Evolutionary conservation across 495 filamentous ascomycete genomes (phyloP).

Genomic region (Tetracladium setigerum): DNA sequence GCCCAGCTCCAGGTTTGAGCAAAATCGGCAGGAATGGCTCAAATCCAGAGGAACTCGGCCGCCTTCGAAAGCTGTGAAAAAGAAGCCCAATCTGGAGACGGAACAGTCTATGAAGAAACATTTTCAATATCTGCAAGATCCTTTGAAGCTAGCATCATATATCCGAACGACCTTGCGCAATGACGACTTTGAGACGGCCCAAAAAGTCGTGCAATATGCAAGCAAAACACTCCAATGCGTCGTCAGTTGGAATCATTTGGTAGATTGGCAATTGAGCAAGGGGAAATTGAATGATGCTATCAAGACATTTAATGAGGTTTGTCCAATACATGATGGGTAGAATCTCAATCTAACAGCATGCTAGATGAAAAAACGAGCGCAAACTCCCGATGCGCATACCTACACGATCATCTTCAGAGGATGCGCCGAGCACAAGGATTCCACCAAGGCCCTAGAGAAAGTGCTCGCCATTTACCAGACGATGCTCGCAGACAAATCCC

Average conservation of each 20-base stretch:
- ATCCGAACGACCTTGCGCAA: conserved; percentile 31
- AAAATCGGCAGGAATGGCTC: conserved; percentile 10
- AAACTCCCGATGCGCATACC: conserved; percentile 64
- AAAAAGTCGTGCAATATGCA: conserved; percentile 55
- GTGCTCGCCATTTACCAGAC: conserved; percentile 66
- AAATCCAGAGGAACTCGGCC: conserved; percentile 15
- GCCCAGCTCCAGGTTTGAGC: too few species aligned
- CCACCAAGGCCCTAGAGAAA: conserved; percentile 44
- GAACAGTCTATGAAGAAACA: conserved; percentile 7
- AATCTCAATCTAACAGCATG: background rate
- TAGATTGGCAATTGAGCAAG: conserved; percentile 60
- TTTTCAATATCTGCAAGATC: conserved; percentile 17
- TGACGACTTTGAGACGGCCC: conserved; percentile 53
- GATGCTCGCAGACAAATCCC: conserved; percentile 49
- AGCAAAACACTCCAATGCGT: conserved; percentile 50
- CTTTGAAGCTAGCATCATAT: conserved; percentile 20
- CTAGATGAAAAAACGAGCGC: conserved; percentile 90
- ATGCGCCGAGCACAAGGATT: conserved; percentile 45
- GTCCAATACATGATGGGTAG: background rate
- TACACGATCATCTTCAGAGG: conserved; percentile 81
- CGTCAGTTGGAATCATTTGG: conserved; percentile 82
- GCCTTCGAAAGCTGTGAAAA: background rate
- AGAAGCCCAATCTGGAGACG: background rate
- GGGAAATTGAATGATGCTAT: conserved; percentile 52
- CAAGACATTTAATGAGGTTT: conserved; percentile 74